Evolutionary conservation across 305 asterid genomes (phyloP), one percentile per base, ranked within the genome.

Genomic region (Lippia alba): DNA sequence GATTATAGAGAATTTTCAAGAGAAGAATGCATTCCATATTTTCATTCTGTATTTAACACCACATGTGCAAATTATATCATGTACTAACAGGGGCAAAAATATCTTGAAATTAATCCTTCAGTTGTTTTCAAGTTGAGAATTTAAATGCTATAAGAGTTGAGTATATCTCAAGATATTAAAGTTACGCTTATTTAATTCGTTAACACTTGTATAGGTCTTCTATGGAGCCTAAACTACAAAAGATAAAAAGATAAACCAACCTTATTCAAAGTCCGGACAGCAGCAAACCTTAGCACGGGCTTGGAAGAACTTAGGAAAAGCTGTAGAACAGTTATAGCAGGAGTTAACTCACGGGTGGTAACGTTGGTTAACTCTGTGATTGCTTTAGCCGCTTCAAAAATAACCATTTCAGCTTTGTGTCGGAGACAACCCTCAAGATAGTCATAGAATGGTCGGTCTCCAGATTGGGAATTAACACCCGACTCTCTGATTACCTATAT

Each of bases 361-460:
- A 92, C 96, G 53, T 85, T 80, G 82, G 72, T 88, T 78, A 92
- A 77, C 78, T 89, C 95, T 64, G 98, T 90, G 74, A 92, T 92
- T 81, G 97, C 97, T 82, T 94, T 87, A 50, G 97, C 98, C 76
- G 98, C 97, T 86, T 92, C 97, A 71, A 90, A 91, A 72, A 90
- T 87, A 69, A 92, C 98, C 96, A 92, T 87, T 81, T 92, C 98
- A 66, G 97, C 91, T 81, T 92, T 92, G 81, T 92, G 98, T 44
- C 98, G 97, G 49, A 92, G 93, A 75, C 96, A 90, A 54, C 96
- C 83, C 88, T 92, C 98, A 61, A 92, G 88, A 79, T 86, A 92
- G 82, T 92, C 98, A 80, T 87, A 92, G 74, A 92, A 90, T 74
- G 97, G 94, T 6, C 97, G 94, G 34, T 92, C 98, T 70, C 91